Evolutionary conservation across 2,329 filamentous ascomycete species (phyloP).

Genomic region (Diaporthe sp.): DNA sequence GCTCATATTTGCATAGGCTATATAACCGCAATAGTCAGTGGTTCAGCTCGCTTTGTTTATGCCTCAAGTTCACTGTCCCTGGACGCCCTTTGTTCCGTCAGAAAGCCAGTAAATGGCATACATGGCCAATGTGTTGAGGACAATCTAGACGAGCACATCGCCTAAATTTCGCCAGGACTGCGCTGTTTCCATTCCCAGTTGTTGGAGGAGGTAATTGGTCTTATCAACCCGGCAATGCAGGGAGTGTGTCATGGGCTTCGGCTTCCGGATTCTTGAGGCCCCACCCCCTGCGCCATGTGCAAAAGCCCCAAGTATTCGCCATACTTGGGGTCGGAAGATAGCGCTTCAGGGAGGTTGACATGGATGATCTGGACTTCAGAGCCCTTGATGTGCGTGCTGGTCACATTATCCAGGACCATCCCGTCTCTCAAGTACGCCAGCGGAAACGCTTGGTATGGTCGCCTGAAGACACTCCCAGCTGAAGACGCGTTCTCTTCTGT

Average conservation of each 20-base stretch:
- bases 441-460: background rate
- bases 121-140: background rate
- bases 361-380: background rate
- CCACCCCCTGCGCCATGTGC: background rate
- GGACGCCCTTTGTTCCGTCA: background rate
- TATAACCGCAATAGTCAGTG: background rate
- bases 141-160: background rate
- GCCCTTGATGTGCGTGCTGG: background rate
- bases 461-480: no score
- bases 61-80: background rate
- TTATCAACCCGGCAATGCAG: background rate
- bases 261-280: background rate
- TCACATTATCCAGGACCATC: background rate
- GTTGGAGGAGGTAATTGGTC: background rate
- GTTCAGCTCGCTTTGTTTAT: background rate
- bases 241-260: background rate
- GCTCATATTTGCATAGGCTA: background rate
- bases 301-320: background rate
- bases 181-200: background rate
- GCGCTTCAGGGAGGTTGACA: background rate
- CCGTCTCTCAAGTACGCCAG: background rate
- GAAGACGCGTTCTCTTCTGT: no score
- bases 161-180: no score
- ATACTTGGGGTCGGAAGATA: background rate
- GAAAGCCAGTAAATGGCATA: background rate